Evolutionary conservation across 805 yeast genomes (phyloP), one percentile per base, ranked within the genome.

Genomic region (Ogataea haglerorum): DNA sequence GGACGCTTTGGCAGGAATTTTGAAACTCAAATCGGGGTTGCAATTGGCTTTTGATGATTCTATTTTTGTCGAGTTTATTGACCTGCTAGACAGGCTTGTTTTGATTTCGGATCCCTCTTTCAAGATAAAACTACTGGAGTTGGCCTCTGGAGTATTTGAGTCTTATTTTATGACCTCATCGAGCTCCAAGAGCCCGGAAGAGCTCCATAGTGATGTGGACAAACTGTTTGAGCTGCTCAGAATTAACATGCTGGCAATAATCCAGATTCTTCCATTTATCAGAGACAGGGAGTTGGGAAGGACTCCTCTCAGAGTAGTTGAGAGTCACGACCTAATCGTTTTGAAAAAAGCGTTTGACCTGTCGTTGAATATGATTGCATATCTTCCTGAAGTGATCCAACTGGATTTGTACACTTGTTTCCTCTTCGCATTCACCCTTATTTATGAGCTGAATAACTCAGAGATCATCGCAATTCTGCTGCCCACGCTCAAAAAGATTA

Each of bases 171-270:
- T 72, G 49, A 65, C 72, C 19, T 65, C 57, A 22, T 38, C 55
- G 1, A 51, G 48, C 4, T 19, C 33, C 5, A 56, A 53, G 22
- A 22, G 59, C 2, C 60, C 64, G 2, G 77, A 73, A 8, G 70
- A 66, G 26, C 65, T 78, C 40, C 65, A 73, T 24, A 62, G 68
- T 21, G 82, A 80, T 37, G 81, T 85, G 40, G 95, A 87, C 51
- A 87, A 85, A 53, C 64, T 88, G 31, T 87, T 91, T 59, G 97
- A 91, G 56, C 67, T 90, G 18, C 63, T 89, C 36, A 70, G 96
- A 47, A 72, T 89, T 5, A 74, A 77, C 13, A 69, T 85, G 66
- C 68, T 81, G 15, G 82, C 86, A 0, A 63, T 89, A 13, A 72
- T 81, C 19, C 70, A 68, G 22, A 63, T 73, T 7, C 61, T 84